phyloP scores from a whole-genome alignment of 345 rosid genomes.

The Gossypium ekmanianum region DNA sequence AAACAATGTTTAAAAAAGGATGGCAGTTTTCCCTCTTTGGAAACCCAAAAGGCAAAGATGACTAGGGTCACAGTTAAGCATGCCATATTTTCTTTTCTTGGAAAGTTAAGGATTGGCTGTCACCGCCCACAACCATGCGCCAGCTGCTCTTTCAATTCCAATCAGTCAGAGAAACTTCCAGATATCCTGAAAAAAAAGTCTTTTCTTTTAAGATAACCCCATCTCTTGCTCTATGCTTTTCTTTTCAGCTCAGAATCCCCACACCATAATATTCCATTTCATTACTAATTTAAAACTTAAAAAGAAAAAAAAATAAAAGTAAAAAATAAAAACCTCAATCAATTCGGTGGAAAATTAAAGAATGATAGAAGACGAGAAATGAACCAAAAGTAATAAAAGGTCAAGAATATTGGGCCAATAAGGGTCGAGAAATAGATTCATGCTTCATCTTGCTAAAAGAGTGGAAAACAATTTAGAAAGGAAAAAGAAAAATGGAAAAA shows the following conservation, averaged over 20 bases:
- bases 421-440: constrained; percentile 11
- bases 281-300: too few species aligned
- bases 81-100: neutral
- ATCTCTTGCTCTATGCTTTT: neutral
- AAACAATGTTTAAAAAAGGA: neutral
- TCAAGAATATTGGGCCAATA: constrained; percentile 7
- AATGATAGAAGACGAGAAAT: neutral
- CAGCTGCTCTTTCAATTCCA: too few species aligned
- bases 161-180: neutral
- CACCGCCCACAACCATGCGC: neutral
- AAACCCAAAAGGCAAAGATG: constrained; percentile 4
- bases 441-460: neutral
- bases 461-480: too few species aligned
- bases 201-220: neutral
- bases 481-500: neutral
- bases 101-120: neutral
- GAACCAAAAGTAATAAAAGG: too few species aligned
- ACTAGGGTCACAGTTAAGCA: constrained; percentile 9
- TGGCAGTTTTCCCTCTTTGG: neutral
- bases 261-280: neutral
- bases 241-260: neutral
- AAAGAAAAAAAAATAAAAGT: neutral
- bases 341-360: neutral
- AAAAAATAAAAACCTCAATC: neutral
- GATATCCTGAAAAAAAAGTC: neutral